A percentile compares a stretch with the other conserved stretches of the same genome.
These are phyloP conservation scores for Corrigiola litoralis DNA, from an alignment of 179 eudicot species.

Conservation along the genomic window DNA sequence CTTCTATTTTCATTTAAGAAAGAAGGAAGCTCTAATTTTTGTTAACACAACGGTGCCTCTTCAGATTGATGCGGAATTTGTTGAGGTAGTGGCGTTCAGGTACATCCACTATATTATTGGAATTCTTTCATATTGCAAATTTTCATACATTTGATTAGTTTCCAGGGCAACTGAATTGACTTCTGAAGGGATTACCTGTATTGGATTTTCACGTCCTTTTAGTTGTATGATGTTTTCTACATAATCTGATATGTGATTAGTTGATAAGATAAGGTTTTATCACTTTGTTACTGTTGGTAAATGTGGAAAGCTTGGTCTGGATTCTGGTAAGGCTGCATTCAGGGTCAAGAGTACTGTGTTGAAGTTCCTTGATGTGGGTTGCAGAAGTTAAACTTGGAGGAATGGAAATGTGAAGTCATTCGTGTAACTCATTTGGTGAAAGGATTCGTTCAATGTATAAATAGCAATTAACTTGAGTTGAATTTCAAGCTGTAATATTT, in stretches of 20 bases:
- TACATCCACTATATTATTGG: constrained; percentile 7
- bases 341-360: background rate
- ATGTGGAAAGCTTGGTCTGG: background rate
- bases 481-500: too few species aligned
- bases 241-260: background rate
- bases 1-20: background rate
- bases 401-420: background rate
- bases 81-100: constrained; percentile 54
- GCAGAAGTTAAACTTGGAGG: background rate
- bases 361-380: background rate
- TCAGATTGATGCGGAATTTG: constrained; percentile 47
- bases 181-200: too few species aligned
- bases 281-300: background rate
- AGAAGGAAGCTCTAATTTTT: background rate
- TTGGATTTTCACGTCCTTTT: too few species aligned
- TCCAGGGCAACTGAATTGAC: too few species aligned
- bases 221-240: background rate
- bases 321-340: background rate
- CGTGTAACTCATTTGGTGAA: too few species aligned
- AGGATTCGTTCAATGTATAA: too few species aligned
- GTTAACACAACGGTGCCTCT: constrained; percentile 19
- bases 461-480: too few species aligned
- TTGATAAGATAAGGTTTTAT: background rate
- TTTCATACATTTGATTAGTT: background rate
- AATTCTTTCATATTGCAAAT: background rate